Conservation (phyloP, 306 rosid genomes). For the Hylodesmum podocarpum region DNA sequence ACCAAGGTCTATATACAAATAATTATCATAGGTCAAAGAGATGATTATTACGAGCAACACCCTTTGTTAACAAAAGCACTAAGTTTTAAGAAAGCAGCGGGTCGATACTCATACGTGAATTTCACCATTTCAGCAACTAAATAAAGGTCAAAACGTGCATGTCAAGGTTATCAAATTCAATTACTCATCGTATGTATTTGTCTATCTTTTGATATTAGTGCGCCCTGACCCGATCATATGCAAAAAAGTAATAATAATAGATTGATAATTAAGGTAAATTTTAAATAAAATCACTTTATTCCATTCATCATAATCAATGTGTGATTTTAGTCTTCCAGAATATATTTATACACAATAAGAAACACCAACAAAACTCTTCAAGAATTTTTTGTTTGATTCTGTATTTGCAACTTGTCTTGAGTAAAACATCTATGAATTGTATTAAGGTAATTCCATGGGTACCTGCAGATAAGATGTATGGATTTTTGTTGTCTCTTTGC, state of each 20-base stretch:
- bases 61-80: neutral
- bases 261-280: neutral
- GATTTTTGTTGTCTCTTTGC: no score
- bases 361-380: no score
- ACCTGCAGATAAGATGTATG: no score
- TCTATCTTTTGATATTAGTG: neutral
- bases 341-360: no score
- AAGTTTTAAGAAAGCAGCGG: neutral
- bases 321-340: neutral
- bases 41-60: slow-evolving; percentile 6
- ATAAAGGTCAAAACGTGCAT: neutral
- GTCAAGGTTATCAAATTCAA: neutral
- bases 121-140: neutral
- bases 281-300: neutral
- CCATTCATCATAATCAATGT: neutral
- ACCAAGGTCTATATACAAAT: neutral
- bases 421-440: no score
- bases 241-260: neutral
- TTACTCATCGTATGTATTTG: neutral
- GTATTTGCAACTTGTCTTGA: no score
- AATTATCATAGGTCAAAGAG: neutral
- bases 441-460: no score
- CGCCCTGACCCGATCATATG: neutral
- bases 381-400: no score
- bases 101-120: no score